Evolutionary conservation across 495 filamentous ascomycete species (phyloP).

Genomic region (Aspergillus heteromorphus): DNA sequence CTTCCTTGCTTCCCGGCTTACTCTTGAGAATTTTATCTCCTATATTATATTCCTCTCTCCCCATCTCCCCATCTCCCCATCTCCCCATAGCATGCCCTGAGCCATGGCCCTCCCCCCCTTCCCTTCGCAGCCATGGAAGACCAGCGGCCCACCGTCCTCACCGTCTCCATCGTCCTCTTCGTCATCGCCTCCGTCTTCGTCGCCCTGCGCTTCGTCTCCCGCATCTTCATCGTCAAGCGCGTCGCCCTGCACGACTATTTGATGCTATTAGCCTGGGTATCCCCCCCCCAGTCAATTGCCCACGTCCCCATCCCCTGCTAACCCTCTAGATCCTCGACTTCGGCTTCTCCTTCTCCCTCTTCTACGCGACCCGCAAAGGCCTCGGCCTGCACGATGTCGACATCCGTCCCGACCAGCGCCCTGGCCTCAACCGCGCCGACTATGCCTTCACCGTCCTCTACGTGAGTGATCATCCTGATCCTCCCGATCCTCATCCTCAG

Average conservation of each 20-base stretch:
- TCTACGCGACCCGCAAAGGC: slow-evolving; percentile 63
- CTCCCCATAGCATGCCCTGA: neutral
- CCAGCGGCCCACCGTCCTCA: slow-evolving; percentile 63
- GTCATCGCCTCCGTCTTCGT: slow-evolving; percentile 66
- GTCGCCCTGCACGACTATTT: slow-evolving; percentile 75
- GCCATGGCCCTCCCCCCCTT: neutral
- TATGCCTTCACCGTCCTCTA: slow-evolving; percentile 84
- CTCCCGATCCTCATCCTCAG: neutral
- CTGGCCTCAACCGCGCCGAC: slow-evolving; percentile 57
- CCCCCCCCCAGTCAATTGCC: slow-evolving; percentile 11
- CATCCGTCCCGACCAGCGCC: slow-evolving; percentile 44
- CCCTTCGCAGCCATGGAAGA: slow-evolving; percentile 34
- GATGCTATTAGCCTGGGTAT: slow-evolving; percentile 78
- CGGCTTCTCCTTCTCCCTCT: slow-evolving; percentile 70
- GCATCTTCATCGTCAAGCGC: slow-evolving; percentile 64
- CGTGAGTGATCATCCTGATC: slow-evolving; percentile 41
- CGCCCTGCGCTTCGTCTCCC: slow-evolving; percentile 62
- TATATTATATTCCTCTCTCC: neutral
- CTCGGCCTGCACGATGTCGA: slow-evolving; percentile 70
- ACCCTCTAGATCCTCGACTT: slow-evolving; percentile 58
- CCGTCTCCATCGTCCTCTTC: slow-evolving; percentile 67
- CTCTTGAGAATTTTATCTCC: neutral
- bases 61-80: neutral
- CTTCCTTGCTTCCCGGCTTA: neutral
- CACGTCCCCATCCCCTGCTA: neutral